A percentile compares a stretch with the other conserved stretches of the same genome.
Conservation (phyloP, 192 early-diverging fungal genomes). For the Podochytrium sp. region DNA sequence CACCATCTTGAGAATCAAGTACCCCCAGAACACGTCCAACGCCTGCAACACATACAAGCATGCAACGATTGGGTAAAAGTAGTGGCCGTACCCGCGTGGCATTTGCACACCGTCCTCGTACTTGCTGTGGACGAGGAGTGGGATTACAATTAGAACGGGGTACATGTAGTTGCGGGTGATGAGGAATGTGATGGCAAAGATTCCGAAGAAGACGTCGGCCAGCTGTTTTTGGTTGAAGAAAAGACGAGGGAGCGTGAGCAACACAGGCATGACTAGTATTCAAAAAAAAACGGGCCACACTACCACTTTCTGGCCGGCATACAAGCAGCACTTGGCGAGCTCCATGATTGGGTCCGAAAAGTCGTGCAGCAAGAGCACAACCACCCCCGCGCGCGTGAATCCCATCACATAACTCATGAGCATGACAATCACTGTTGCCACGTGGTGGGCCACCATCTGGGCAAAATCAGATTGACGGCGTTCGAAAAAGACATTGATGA, state of each 20-base stretch:
- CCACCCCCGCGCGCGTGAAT: slow-evolving; percentile 46
- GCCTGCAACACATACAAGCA: slow-evolving; percentile 28
- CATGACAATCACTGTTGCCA: slow-evolving; percentile 45
- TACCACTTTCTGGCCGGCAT: slow-evolving; percentile 29
- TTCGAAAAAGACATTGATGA: slow-evolving; percentile 40
- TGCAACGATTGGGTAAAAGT: slow-evolving; percentile 11
- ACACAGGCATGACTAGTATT: too few relatives aligned
- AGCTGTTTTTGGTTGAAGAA: too few relatives aligned
- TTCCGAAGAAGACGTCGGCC: slow-evolving; percentile 33
- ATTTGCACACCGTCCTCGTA: slow-evolving; percentile 32
- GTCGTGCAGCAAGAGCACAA: slow-evolving; percentile 51
- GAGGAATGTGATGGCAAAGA: slow-evolving; percentile 35
- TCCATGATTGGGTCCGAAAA: slow-evolving; percentile 53
- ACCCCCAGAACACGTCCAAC: slow-evolving; percentile 31
- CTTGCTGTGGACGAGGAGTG: slow-evolving; percentile 12
- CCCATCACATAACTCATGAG: slow-evolving; percentile 40
- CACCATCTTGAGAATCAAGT: slow-evolving; percentile 24
- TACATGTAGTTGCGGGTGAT: slow-evolving; percentile 31
- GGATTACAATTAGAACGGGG: slow-evolving; percentile 28
- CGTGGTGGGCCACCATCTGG: slow-evolving; percentile 48
- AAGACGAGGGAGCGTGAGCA: neutral
- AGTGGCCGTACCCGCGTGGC: slow-evolving; percentile 25
- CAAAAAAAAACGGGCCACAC: too few relatives aligned
- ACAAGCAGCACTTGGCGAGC: slow-evolving; percentile 50
- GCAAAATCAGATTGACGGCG: slow-evolving; percentile 43